Conservation (phyloP, 2,329 filamentous ascomycete species). For the Arthrinium phaeospermum region DNA sequence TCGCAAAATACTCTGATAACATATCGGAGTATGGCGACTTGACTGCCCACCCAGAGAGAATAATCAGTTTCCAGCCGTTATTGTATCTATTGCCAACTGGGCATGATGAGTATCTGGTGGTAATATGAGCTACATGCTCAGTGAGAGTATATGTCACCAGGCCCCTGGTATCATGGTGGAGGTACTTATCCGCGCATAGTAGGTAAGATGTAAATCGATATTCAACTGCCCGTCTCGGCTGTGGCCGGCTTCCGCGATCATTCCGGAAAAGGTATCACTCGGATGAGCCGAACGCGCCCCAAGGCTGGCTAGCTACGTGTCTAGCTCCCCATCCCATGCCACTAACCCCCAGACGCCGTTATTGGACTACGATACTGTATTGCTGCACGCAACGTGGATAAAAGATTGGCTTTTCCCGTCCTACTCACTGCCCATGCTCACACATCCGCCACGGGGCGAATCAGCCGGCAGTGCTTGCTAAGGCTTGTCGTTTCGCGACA, state of each 20-base stretch:
- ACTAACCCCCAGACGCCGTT: neutral
- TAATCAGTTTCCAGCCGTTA: no score
- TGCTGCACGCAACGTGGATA: conserved; percentile 8
- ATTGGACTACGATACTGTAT: neutral
- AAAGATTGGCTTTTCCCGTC: neutral
- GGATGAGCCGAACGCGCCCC: conserved; percentile 1
- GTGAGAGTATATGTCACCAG: no score
- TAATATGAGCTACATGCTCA: no score
- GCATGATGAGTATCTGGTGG: no score
- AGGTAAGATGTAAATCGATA: neutral
- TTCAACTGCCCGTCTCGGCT: conserved; percentile 7
- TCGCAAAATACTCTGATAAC: no score
- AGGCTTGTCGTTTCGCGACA: neutral
- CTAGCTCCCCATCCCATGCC: conserved; percentile 1
- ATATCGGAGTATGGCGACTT: no score
- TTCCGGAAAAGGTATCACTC: conserved; percentile 2
- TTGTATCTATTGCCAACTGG: no score
- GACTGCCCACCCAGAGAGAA: no score
- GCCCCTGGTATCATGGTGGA: neutral
- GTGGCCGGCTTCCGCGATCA: neutral
- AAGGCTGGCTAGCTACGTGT: conserved; percentile 16
- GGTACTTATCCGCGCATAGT: neutral
- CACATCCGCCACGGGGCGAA: neutral
- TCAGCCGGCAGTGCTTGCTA: neutral
- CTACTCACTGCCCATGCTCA: neutral